phyloP scores from a whole-genome alignment of 1,284 basidiomycete species.

The Tremellales sp. region DNA sequence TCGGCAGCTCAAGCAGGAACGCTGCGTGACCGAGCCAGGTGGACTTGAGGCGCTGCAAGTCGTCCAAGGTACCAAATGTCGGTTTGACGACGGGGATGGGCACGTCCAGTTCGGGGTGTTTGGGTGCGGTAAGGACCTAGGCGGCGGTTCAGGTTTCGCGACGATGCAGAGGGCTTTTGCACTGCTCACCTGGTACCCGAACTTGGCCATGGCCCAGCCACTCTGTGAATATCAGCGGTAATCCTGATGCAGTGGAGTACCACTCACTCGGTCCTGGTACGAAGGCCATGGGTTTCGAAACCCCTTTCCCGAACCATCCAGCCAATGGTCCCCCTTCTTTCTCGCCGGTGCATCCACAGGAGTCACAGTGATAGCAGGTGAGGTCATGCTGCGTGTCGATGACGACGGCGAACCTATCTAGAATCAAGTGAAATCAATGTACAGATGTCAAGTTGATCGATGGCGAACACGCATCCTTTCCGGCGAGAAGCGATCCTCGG shows the following conservation, averaged over 20 bases:
- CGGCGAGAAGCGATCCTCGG: neutral
- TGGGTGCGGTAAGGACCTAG: too few species aligned
- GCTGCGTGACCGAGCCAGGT: conserved; percentile 72
- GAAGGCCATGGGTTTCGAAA: conserved; percentile 54
- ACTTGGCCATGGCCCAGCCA: too few species aligned
- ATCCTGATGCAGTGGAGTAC: neutral
- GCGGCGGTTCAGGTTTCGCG: too few species aligned
- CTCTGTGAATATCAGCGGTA: too few species aligned
- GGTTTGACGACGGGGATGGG: conserved; percentile 29
- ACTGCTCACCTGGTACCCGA: too few species aligned
- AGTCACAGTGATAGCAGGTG: neutral
- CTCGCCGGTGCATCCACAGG: conserved; percentile 2
- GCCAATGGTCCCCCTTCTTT: conserved; percentile 32
- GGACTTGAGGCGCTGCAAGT: conserved; percentile 52
- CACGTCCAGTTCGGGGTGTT: conserved; percentile 10
- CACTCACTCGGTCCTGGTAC: conserved; percentile 30
- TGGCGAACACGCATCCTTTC: too few species aligned
- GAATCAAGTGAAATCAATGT: too few species aligned
- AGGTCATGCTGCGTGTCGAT: neutral
- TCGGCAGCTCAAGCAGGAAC: conserved; percentile 63
- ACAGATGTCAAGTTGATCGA: too few species aligned
- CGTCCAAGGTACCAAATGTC: conserved; percentile 16
- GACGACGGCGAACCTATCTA: too few species aligned
- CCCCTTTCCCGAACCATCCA: conserved; percentile 26
- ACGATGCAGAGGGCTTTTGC: too few species aligned